Evolutionary conservation across 78 protist genomes (phyloP).

Genomic region (Creolimax fragrantissima): DNA sequence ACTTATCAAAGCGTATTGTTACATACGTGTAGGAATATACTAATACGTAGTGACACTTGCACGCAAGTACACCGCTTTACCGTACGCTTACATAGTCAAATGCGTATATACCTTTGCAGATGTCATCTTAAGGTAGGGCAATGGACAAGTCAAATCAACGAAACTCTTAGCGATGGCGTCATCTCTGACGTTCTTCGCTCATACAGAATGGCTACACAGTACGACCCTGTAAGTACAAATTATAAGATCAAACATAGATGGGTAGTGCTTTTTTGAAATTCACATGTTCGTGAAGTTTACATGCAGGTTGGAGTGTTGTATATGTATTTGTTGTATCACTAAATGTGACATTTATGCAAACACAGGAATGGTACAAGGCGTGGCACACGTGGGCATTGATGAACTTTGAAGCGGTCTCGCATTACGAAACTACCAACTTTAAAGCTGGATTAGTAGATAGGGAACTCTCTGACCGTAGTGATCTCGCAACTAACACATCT

Average conservation of each 20-base stretch:
- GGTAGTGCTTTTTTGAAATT: too few species aligned
- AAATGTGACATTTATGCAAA: too few species aligned
- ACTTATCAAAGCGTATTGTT: too few species aligned
- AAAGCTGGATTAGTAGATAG: not conserved
- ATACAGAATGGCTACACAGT: not conserved
- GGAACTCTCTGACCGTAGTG: too few species aligned
- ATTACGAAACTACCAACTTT: not conserved
- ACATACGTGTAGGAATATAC: too few species aligned
- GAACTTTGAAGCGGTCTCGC: slow-evolving; percentile 64
- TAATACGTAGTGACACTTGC: too few species aligned
- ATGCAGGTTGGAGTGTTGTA: not conserved
- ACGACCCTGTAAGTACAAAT: not conserved
- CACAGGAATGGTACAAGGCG: slow-evolving; percentile 80
- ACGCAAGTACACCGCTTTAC: too few species aligned
- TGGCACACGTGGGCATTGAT: slow-evolving; percentile 92
- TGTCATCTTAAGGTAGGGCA: slow-evolving; percentile 66
- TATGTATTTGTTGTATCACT: too few species aligned
- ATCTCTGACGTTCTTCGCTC: not conserved
- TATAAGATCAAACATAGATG: not conserved
- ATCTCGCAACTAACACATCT: too few species aligned
- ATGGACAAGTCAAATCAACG: slow-evolving; percentile 42
- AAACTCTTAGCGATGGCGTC: not conserved
- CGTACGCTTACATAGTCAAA: too few species aligned
- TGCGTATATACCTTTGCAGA: too few species aligned
- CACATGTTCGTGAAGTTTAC: not conserved